Conservation (phyloP, 345 rosid genomes). For the Gossypium herbaceum region DNA sequence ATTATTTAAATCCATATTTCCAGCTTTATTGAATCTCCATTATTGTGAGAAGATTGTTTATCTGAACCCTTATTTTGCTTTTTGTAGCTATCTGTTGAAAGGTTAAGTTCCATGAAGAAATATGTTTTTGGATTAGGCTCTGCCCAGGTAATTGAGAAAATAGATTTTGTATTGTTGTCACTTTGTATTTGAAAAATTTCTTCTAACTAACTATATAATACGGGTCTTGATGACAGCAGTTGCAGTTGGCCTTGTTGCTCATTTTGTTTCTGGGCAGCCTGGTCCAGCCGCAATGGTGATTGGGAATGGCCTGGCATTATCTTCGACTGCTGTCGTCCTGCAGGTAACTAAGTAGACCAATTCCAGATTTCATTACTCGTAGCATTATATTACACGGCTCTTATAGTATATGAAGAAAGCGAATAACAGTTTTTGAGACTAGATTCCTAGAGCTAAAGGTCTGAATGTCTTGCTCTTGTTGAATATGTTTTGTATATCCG, state of each 20-base stretch:
- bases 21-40: constrained; percentile 20
- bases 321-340: constrained; percentile 96
- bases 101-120: constrained; percentile 98
- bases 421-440: background rate
- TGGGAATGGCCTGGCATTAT: constrained; percentile 93
- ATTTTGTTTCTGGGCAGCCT: constrained; percentile 67
- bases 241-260: constrained; percentile 73
- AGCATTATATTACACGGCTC: background rate
- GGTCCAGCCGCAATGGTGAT: constrained; percentile 96
- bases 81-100: constrained; percentile 93
- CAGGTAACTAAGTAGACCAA: constrained; percentile 44
- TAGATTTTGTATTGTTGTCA: constrained; percentile 5
- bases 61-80: constrained; percentile 22
- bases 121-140: constrained; percentile 96
- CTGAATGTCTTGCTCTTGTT: background rate
- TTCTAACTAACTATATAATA: constrained; percentile 21
- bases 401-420: background rate
- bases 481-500: background rate
- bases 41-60: constrained; percentile 14
- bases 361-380: constrained; percentile 12
- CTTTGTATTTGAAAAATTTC: background rate
- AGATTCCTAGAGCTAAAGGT: constrained; percentile 20
- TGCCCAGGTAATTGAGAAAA: constrained; percentile 61
- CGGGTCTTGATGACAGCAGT: constrained; percentile 94
- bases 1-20: constrained; percentile 14